Evolutionary conservation across 2,329 filamentous ascomycete species (phyloP).

Genomic region (Emergomyces pasteurianus): DNA sequence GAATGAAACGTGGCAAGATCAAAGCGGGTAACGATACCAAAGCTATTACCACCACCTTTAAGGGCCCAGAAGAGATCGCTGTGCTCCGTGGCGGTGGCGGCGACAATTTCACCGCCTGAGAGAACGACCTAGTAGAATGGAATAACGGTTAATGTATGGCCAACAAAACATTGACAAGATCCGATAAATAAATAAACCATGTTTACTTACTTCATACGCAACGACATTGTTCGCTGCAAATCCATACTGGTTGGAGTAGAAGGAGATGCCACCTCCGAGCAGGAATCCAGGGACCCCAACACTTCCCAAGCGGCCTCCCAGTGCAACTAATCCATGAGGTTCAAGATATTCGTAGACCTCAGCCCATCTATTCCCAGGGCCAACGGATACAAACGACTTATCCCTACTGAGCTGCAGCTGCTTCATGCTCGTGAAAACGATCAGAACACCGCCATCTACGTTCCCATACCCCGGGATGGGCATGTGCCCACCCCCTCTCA

Average conservation of each 20-base stretch:
- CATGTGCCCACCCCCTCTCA: slow-evolving; percentile 2
- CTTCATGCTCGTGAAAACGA: slow-evolving; percentile 17
- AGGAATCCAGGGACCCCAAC: slow-evolving; percentile 27
- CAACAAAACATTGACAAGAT: not conserved
- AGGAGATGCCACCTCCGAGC: slow-evolving; percentile 25
- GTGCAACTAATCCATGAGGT: slow-evolving; percentile 17
- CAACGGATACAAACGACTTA: slow-evolving; percentile 17
- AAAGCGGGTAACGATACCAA: slow-evolving; percentile 25
- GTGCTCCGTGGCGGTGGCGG: slow-evolving; percentile 13
- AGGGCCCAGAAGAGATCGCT: slow-evolving; percentile 26
- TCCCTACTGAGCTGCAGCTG: slow-evolving; percentile 16
- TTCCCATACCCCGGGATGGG: not conserved
- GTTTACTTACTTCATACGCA: slow-evolving; percentile 18
- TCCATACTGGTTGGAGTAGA: slow-evolving; percentile 22
- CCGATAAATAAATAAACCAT: not conserved
- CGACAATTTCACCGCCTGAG: slow-evolving; percentile 19
- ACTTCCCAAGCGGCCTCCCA: slow-evolving; percentile 22
- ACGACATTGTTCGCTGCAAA: slow-evolving; percentile 24
- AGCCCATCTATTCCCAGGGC: slow-evolving; percentile 23
- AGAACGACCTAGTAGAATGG: slow-evolving; percentile 14
- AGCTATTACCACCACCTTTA: slow-evolving; percentile 25
- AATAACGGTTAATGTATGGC: not conserved
- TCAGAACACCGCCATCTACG: slow-evolving; percentile 16
- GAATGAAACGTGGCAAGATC: not conserved
- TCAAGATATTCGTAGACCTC: slow-evolving; percentile 23